Evolutionary conservation across 352 stramenopile genomes (phyloP), one percentile per base, ranked within the genome.

Genomic region (Pythium aristosporum): DNA sequence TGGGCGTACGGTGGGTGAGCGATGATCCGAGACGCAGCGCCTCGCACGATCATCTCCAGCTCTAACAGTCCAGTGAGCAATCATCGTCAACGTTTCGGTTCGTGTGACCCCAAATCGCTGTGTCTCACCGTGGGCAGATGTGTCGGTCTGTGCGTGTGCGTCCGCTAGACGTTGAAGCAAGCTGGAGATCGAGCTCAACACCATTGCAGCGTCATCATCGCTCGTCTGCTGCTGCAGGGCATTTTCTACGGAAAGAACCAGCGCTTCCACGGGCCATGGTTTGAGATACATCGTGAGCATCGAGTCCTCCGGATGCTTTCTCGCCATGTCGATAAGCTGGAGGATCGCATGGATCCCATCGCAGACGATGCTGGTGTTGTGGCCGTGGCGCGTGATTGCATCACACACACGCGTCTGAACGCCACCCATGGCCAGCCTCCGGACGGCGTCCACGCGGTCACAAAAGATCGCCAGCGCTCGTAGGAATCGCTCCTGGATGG

Each of bases 401-500:
- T 64, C 61, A 5, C 68, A 5, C 2, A 67, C 41, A 7, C 68
- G 48, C 2, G 9, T 21, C 51, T 65, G 57, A 2, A 72, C 21
- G 5, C 61, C 65, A 10, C 55, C 52, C 36, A 66, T 61, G n/a
- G 54, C 44, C 2, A 73, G 59, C 16, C 63, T 66, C 20, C 52
- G 44, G 11, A 58, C 54, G 0, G 48, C 42, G 9, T 48, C 36
- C n/a, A 67, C 37, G 30, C 30, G 36, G 12, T 71, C 28, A 58
- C 68, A 37, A 34, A 73, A 44, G 37, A 66, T 30, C 30, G 43
- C 6, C 37, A 75, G 52, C 50, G 67, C 23, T 39, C 54, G 36
- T 42, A 68, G 18, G 71, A 78, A 71, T 16, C 37, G 41, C 16
- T 57, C 30, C 36, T 68, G 59, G 25, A 68, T 12, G n/a, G 37